phyloP scores from a whole-genome alignment of 2,329 filamentous ascomycete genomes.

The Aspergillus sp. region DNA sequence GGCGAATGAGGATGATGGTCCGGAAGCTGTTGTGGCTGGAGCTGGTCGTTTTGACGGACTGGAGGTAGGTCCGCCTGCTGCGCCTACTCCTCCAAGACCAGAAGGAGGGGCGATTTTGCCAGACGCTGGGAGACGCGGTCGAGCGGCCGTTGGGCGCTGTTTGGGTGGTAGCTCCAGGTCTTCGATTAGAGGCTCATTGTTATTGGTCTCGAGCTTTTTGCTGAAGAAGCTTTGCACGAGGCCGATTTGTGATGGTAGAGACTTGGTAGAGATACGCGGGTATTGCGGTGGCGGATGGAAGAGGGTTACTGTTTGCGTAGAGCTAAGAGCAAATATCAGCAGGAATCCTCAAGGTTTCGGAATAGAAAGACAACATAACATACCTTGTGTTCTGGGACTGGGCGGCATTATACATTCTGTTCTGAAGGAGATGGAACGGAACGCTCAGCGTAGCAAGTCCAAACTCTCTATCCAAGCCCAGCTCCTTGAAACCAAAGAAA shows the following conservation, averaged over 20 bases:
- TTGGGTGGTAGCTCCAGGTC: constrained; percentile 92
- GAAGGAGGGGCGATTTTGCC: constrained; percentile 36
- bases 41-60: constrained; percentile 37
- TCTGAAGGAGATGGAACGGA: constrained; percentile 86
- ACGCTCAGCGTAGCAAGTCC: constrained; percentile 82
- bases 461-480: constrained; percentile 86
- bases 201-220: constrained; percentile 75
- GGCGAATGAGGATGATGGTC: constrained; percentile 10
- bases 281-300: constrained; percentile 59
- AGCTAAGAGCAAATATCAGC: constrained; percentile 13
- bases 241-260: constrained; percentile 70
- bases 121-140: constrained; percentile 38
- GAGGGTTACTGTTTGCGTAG: constrained; percentile 46
- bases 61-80: constrained; percentile 10
- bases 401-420: constrained; percentile 76
- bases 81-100: constrained; percentile 16
- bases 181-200: constrained; percentile 74
- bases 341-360: neutral
- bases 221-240: constrained; percentile 88
- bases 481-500: constrained; percentile 96
- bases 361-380: constrained; percentile 14
- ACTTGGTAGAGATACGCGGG: constrained; percentile 71
- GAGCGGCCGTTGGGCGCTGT: constrained; percentile 53
- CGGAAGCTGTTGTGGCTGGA: constrained; percentile 13
- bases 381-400: constrained; percentile 63